Evolutionary conservation across 2,329 filamentous ascomycete genomes (phyloP).

Genomic region (Pseudogymnoascus sp.): DNA sequence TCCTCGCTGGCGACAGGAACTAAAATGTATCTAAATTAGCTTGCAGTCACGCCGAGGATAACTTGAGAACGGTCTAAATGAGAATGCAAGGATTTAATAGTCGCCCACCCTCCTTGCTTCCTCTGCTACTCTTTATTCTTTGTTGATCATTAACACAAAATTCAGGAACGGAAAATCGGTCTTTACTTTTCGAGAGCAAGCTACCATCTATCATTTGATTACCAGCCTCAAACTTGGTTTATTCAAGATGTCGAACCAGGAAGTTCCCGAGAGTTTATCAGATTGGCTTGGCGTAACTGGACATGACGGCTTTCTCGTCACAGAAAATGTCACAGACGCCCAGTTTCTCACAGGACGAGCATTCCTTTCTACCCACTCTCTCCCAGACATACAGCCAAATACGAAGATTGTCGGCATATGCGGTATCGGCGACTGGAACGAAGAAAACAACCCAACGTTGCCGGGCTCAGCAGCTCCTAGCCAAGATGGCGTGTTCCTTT

Average conservation of each 20-base stretch:
- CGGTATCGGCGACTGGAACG: not conserved
- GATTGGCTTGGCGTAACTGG: not conserved
- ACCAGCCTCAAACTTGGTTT: not conserved
- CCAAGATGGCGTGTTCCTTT: not conserved
- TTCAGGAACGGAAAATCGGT: not conserved
- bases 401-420: not conserved
- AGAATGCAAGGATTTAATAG: not conserved
- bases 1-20: not conserved
- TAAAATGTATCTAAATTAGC: not conserved
- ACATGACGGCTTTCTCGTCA: not conserved
- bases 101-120: not conserved
- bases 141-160: not conserved
- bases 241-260: not conserved
- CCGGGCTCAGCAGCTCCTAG: not conserved
- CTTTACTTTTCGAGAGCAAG: not conserved
- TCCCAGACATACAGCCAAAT: not conserved
- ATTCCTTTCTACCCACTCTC: not conserved
- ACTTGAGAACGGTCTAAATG: not conserved
- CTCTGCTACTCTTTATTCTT: not conserved
- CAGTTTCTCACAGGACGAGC: not conserved
- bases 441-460: not conserved
- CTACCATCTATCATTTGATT: not conserved
- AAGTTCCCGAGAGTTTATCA: not conserved
- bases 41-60: not conserved
- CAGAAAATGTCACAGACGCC: not conserved